A percentile compares a stretch with the other conserved stretches of the same genome.
Evolutionary conservation across 1,284 basidiomycete species (phyloP).

Genomic region (Lignosus rhinocerotis): DNA sequence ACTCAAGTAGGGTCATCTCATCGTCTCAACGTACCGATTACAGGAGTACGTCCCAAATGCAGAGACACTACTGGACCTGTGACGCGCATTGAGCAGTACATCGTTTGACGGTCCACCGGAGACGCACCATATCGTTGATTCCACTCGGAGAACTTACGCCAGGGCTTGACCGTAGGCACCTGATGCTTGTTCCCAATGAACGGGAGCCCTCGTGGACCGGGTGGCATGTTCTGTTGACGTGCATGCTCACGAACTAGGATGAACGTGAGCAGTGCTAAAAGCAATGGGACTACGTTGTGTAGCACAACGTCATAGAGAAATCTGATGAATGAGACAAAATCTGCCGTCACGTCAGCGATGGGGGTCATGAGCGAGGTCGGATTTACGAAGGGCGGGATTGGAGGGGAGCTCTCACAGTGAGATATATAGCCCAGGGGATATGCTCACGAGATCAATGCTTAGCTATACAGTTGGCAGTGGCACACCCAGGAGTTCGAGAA

Average conservation of each 20-base stretch:
- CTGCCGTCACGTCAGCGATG: neutral
- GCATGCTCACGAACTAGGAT: slow-evolving; percentile 12
- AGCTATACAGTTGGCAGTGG: neutral
- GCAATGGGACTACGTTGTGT: neutral
- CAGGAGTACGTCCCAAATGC: slow-evolving; percentile 51
- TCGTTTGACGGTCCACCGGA: neutral
- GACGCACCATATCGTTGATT: slow-evolving; percentile 46
- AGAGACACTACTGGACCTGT: slow-evolving; percentile 54
- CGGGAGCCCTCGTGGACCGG: slow-evolving; percentile 44
- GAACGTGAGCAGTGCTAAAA: slow-evolving; percentile 1
- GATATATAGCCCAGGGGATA: slow-evolving; percentile 1
- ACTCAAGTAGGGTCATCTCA: neutral
- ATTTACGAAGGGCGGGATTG: neutral
- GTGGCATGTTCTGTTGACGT: slow-evolving; percentile 39
- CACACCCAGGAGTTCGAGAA: neutral
- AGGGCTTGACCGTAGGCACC: slow-evolving; percentile 47
- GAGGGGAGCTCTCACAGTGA: neutral
- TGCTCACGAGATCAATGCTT: slow-evolving; percentile 7
- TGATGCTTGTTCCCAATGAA: slow-evolving; percentile 51
- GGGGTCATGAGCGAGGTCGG: neutral
- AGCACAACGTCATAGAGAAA: neutral
- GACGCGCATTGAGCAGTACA: neutral
- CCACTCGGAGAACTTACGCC: slow-evolving; percentile 51
- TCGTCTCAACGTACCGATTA: slow-evolving; percentile 37
- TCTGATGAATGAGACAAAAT: neutral